Evolutionary conservation across 306 rosid genomes (phyloP), one percentile per base, ranked within the genome.

Genomic region (Trifolium subterraneum): DNA sequence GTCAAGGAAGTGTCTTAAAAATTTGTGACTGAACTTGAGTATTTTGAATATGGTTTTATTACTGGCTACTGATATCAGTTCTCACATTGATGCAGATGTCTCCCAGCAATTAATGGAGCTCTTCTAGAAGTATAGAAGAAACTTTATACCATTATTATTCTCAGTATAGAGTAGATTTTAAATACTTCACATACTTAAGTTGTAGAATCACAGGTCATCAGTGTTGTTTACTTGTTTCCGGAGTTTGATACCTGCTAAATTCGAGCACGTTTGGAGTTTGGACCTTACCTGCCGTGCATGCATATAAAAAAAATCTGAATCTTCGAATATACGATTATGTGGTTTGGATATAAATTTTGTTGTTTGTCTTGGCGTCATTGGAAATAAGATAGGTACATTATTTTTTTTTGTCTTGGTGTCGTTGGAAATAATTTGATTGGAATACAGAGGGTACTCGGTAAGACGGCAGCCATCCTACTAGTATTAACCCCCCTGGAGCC

Each of bases 101-200:
- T 77, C 96, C 8, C 92, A 83, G 89, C 99, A 95, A 66, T 82
- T 95, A 80, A 87, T 89, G 97, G 99, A 95, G 90, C 99, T 95
- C 41, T 89, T 92, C 83, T 91, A 14, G 54, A 59, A 42, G 74
- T 55, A 42, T 64, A 10, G 36, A 19, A 73, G 79, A 73, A 41
- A 55, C 56, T 50, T 50, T 51, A n/a, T 52, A 52, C 80, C 60
- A 58, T 44, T 64, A 55, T 75, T 64, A 36, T 36, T 36, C 69
- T 22, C 15, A 73, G 22, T 64, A 54, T 63, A 54, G 60, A 56
- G 63, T 79, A 79, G 81, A 67, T 71, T 68, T 59, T 54, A 19
- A n/a, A 47, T 67, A 68, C 66, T 74, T 52, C 23, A 12, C 39
- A 35, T 70, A 80, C 72, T 45, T 56, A 20, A 70, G 58, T 60